Percentiles rank a stretch among this genome's conserved stretches.
phyloP scores from a whole-genome alignment of 495 filamentous ascomycete species.

The Penicillium silybi region DNA sequence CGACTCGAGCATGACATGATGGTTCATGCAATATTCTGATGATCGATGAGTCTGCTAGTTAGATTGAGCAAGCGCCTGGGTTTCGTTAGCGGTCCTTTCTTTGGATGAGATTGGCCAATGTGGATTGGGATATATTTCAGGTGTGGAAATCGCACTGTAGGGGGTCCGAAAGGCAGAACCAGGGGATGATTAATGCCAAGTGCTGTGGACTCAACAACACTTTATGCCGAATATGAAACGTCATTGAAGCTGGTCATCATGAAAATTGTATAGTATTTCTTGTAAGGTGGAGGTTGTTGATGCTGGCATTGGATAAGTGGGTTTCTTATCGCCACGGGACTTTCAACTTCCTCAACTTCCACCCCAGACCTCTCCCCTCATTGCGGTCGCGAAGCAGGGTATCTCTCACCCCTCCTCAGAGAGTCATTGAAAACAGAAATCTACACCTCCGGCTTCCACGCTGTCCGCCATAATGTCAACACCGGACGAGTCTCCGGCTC shows the following conservation, averaged over 20 bases:
- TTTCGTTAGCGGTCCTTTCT: no score
- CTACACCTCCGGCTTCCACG: neutral
- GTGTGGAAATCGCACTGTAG: no score
- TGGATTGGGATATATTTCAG: no score
- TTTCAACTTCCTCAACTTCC: constrained; percentile 1
- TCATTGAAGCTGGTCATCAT: neutral
- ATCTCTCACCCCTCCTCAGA: neutral
- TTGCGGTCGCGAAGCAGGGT: neutral
- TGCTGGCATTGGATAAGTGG: neutral
- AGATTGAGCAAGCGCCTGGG: no score
- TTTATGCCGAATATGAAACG: neutral
- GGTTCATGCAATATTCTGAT: no score
- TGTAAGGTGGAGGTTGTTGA: neutral
- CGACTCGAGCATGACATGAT: no score
- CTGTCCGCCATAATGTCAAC: constrained; percentile 26
- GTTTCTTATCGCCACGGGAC: constrained; percentile 15
- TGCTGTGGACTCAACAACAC: no score
- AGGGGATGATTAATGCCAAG: no score
- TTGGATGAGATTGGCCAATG: no score
- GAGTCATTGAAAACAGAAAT: neutral
- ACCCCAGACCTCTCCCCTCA: neutral
- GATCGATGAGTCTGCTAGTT: no score
- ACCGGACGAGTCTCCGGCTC: constrained; percentile 52
- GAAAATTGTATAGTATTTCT: neutral
- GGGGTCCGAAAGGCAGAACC: no score